phyloP scores from a whole-genome alignment of 345 rosid species.

The Barbarea vulgaris region DNA sequence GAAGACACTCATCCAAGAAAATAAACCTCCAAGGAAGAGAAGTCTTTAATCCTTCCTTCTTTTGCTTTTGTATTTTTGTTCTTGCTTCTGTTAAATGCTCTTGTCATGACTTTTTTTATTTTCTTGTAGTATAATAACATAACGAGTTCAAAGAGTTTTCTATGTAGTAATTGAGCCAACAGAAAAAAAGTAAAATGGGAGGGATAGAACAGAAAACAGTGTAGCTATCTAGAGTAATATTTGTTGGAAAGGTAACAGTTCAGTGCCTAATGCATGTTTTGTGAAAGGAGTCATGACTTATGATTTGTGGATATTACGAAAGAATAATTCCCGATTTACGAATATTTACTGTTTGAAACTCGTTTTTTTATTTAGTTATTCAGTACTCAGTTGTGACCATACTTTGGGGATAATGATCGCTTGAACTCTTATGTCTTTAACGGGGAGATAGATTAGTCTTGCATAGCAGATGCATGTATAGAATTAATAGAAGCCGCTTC shows the following conservation, averaged over 20 bases:
- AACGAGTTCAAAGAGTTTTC: background rate
- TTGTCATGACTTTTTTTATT: slow-evolving; percentile 1
- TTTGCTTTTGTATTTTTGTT: background rate
- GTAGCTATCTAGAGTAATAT: background rate
- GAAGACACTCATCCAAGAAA: slow-evolving; percentile 65
- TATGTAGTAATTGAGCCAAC: background rate
- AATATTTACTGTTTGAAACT: background rate
- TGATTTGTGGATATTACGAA: background rate
- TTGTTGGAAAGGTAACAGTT: background rate
- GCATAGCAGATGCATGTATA: slow-evolving; percentile 60
- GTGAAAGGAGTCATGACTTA: background rate
- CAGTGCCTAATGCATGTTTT: background rate
- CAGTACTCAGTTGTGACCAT: background rate
- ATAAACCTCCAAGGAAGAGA: slow-evolving; percentile 10
- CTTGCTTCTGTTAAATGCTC: slow-evolving; percentile 16
- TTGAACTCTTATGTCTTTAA: background rate
- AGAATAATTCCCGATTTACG: slow-evolving; percentile 38
- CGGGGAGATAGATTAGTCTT: slow-evolving; percentile 31
- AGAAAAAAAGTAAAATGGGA: background rate
- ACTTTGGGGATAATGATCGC: background rate
- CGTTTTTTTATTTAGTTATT: too few species aligned
- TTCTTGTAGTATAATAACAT: slow-evolving; percentile 20
- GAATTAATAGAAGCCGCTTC: background rate
- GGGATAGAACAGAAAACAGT: background rate
- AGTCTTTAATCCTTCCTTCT: background rate